Evolutionary conservation across 495 filamentous ascomycete genomes (phyloP), one percentile per base, ranked within the genome.

Genomic region (Podospora tetraspora): DNA sequence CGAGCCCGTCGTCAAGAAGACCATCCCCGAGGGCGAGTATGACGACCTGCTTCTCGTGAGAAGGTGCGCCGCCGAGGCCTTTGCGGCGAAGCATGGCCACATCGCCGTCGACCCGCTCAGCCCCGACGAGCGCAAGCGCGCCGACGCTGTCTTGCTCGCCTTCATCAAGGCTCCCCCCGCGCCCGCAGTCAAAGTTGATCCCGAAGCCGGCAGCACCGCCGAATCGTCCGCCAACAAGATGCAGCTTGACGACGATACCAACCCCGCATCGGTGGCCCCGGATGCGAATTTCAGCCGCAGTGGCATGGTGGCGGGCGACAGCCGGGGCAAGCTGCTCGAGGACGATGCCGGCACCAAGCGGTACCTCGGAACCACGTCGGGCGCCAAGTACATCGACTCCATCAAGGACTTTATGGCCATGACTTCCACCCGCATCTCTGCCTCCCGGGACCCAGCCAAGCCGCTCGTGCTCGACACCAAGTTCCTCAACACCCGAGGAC

Each of bases 331-430:
- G 43, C 70, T 81, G 67, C 74, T 82, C 12, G 64, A 70, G 19
- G 79, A 81, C 63, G 43, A 61, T 2, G 75, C 74, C 22, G 78
- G 79, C 32, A 78, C 68, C 19, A 37, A 68, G 0, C 75, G 79
- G 62, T 81, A 73, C 66, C 72, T 75, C n/a, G 80, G 80, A 19
- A 73, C 71, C 67, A 79, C 80, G 7, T 78, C 79, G 13, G 80
- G 78, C 30, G 76, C 78, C 3, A 76, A 74, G 11, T 82, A 78
- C 32, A 73, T 79, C 6, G 80, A 82, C 66, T 64, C 73, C 3
- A 65, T 81, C 24, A 80, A 78, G 70, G 66, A 68, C 24, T 76
- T 82, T 43, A 76, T 82, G 63, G 59, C 21, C 21, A 71, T 8
- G 43, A n/a, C 19, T 0, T 52, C 66, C 4, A 70, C 69, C 10